Evolutionary conservation across 352 stramenopile species (phyloP).

Genomic region (Phytophthora pini): DNA sequence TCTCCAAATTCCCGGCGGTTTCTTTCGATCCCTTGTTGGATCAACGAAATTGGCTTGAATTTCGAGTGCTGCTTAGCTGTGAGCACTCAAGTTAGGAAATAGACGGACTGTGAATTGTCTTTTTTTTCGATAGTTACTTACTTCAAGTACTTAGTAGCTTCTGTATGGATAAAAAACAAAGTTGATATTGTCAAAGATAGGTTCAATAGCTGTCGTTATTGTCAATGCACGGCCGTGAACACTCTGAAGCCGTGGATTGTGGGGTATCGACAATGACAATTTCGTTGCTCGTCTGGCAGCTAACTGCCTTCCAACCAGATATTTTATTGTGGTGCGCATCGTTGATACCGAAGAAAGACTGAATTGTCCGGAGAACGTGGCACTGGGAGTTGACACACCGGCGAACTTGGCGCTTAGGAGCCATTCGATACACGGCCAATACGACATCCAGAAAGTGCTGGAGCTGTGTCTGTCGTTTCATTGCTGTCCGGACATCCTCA

Average conservation of each 20-base stretch:
- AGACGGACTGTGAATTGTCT: too few species aligned
- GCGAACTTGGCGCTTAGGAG: conserved; percentile 52
- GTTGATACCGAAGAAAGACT: conserved; percentile 49
- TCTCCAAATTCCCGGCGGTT: conserved; percentile 60
- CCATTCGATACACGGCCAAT: conserved; percentile 51
- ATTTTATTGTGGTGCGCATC: background rate
- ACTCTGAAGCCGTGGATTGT: too few species aligned
- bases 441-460: conserved; percentile 57
- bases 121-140: too few species aligned
- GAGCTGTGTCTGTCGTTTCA: conserved; percentile 39
- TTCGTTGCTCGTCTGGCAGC: background rate
- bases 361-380: conserved; percentile 43
- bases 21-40: conserved; percentile 70
- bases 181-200: too few species aligned
- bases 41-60: conserved; percentile 11
- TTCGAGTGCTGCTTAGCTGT: background rate
- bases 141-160: too few species aligned
- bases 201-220: too few species aligned
- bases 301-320: background rate
- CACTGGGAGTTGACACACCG: conserved; percentile 63
- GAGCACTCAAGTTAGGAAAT: too few species aligned
- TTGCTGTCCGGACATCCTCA: conserved; percentile 32
- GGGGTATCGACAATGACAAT: too few species aligned
- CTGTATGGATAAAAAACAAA: too few species aligned
- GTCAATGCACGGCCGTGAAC: too few species aligned